Evolutionary conservation across 2,329 filamentous ascomycete species (phyloP), one percentile per base, ranked within the genome.

Genomic region (Torrubiellomyces zombiae): DNA sequence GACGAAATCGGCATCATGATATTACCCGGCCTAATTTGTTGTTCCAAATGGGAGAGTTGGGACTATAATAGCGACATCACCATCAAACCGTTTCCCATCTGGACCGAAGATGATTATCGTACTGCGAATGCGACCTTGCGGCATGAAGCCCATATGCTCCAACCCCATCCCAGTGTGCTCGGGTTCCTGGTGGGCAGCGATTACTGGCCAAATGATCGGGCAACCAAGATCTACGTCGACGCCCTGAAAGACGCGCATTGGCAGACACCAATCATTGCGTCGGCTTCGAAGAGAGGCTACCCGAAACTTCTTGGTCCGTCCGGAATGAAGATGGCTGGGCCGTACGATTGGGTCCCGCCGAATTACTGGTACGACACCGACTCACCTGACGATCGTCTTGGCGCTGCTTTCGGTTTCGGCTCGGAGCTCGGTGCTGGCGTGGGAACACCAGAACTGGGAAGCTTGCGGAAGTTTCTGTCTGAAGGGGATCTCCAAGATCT

Each of bases 41-140:
- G 70, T 39, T 64, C 74, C 35, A 75, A 75, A 39, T 75, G 70
- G 70, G 70, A 75, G 37, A 63, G 59, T 0, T 75, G 67, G 67
- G 42, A 37, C 24, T 71, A 73, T 40, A 74, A 74, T 34, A 41
- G 61, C 9, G 60, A 75, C 23, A 33, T 61, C 6, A 31, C 45
- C 6, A 35, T 54, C 14, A 43, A 52, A 23, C 45, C 49, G 0
- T 35, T 44, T 3, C 38, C 43, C 0, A 20, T 43, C 6, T 75
- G 67, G 66, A 45, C 41, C 1, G 53, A 62, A 0, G 35, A 42
- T 2, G 70, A 75, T 42, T 75, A 75, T 38, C 32, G 28, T 1
- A 63, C 58, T 14, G 69, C 66, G 5, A 58, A 58, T 15, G 44
- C 46, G 1, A 63, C 60, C 24, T 70, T 74, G 58, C 46, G 53